Evolutionary conservation across 2,329 filamentous ascomycete species (phyloP), one percentile per base, ranked within the genome.

Genomic region (Penicillium capsulatum): DNA sequence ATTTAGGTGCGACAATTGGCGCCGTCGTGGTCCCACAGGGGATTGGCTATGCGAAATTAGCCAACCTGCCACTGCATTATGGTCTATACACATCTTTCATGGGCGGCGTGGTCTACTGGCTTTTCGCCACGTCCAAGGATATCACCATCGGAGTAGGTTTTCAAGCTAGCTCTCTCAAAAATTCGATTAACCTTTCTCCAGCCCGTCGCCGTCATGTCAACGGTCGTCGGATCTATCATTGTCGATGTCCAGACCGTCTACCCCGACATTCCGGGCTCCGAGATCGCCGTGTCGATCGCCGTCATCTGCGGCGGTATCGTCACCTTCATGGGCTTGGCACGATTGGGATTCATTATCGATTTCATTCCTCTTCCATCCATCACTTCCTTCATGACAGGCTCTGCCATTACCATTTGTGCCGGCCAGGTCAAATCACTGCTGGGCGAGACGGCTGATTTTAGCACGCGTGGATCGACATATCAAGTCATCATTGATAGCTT

Each of bases 41-140:
- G 47, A 96, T 97, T 91, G 90, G 91, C 1, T 97, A 97, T 66
- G 90, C 91, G 19, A 74, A 82, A 45, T 75, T 97, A 17, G 91
- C 91, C 31, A 77, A 83, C 45, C 74, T 97, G n/a, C 75, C 79
- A 1, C 78, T 84, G 4, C 76, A 97, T 60, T 97, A 83, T 58
- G 91, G 91, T 36, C 76, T 97, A 1, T 94, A 94, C 67, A 92
- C 91, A 0, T 96, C 91, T 0, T 97, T 98, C 61, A 92, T 96
- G 77, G 92, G 91, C 35, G 90, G 94, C 11, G 65, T 95, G 47
- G 75, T 95, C 45, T 98, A 98, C 68, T 97, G 91, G 91, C 85
- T 96, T 60, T 97, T 97, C 59, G 92, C 90, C 22, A 98, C 92
- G 0, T 96, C 91, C 10, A 98, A 97, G 63, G 91, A 98, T 65